These are phyloP conservation scores for Sugiyamaella valdiviana DNA, from an alignment of 805 yeast species.

Conservation along the genomic window DNA sequence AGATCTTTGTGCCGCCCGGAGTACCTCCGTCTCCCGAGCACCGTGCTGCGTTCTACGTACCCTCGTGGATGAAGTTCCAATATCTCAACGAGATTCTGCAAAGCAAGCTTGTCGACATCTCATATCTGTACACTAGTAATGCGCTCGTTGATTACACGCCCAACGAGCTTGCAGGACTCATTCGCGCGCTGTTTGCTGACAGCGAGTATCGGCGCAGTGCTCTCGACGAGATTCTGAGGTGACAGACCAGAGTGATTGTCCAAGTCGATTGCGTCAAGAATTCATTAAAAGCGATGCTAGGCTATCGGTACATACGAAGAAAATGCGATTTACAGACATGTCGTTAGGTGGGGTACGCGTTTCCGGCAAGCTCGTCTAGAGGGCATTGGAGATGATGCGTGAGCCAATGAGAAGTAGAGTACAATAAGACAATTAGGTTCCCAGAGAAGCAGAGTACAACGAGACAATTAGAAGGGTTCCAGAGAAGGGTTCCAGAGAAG, in stretches of 20 bases:
- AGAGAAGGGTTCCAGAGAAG: no score
- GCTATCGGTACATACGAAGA: no score
- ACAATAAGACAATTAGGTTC: background rate
- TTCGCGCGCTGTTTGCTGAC: conserved; percentile 33
- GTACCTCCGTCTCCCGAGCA: background rate
- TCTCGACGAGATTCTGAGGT: conserved; percentile 18
- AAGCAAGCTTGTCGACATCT: conserved; percentile 29
- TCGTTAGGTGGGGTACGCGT: no score
- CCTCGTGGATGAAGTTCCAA: conserved; percentile 35
- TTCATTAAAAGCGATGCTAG: background rate
- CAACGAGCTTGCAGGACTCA: conserved; percentile 27
- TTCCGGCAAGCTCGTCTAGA: no score
- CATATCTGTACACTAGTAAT: conserved; percentile 23
- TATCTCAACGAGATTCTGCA: conserved; percentile 30
- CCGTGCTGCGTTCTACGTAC: conserved; percentile 26
- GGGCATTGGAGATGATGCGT: no score
- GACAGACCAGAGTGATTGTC: background rate
- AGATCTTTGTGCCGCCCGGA: conserved; percentile 9
- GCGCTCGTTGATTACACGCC: conserved; percentile 31
- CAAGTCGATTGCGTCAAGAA: background rate
- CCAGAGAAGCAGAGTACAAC: background rate
- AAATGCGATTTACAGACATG: no score
- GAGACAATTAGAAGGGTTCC: background rate
- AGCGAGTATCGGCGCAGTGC: conserved; percentile 26
- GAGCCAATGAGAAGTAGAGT: no score